Conservation (phyloP, 2,329 filamentous ascomycete species). For the Arthrobotrys sinensis region DNA sequence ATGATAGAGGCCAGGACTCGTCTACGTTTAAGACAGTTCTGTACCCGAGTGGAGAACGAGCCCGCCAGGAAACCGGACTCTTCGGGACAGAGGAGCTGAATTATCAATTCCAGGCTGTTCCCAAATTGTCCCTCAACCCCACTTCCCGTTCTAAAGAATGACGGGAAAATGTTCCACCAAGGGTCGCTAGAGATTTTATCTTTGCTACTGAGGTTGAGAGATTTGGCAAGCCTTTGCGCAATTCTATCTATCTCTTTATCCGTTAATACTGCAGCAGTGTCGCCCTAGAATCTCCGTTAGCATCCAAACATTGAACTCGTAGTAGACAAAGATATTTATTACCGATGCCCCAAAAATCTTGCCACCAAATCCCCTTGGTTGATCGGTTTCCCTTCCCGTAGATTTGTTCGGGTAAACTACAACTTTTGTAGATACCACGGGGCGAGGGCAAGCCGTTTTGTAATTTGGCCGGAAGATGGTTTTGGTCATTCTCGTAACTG, state of each 20-base stretch:
- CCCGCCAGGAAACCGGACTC: constrained; percentile 28
- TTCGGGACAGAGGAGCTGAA: constrained; percentile 48
- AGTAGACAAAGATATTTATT: neutral
- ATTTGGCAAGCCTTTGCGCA: neutral
- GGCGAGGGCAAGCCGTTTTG: neutral
- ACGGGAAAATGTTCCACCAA: constrained; percentile 6
- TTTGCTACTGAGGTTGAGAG: neutral
- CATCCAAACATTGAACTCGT: neutral
- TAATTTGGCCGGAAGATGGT: constrained; percentile 23
- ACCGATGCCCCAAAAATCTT: neutral
- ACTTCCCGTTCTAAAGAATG: neutral
- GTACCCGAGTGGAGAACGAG: constrained; percentile 8
- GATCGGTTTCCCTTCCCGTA: neutral
- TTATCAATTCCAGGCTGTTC: constrained; percentile 16
- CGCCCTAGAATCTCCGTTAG: neutral
- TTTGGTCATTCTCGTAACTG: constrained; percentile 45
- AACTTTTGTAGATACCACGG: constrained; percentile 25
- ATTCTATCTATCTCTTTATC: constrained; percentile 18
- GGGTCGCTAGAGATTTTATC: neutral
- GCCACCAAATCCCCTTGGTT: neutral
- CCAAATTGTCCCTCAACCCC: neutral
- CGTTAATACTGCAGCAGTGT: neutral
- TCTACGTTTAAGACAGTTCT: constrained; percentile 32
- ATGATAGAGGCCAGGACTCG: neutral
- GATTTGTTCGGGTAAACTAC: constrained; percentile 2